Base-by-base conservation (phyloP, 371 early-diverging fungal genomes). In the Lichtheimia ornata region DNA sequence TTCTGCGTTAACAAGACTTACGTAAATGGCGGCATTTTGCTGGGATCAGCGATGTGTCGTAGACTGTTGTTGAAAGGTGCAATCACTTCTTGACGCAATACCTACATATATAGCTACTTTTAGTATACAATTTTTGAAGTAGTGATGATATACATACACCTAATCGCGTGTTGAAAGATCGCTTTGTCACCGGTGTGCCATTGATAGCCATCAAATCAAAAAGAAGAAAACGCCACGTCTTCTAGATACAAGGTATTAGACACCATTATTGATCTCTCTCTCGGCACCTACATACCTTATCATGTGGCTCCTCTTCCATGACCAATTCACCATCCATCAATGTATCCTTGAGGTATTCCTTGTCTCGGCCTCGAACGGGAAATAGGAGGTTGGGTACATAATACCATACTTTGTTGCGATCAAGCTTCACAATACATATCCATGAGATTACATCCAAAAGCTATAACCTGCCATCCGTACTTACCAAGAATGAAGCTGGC, bases 241-340 rank as follows among this genome's bases (percentile, higher is more conserved):
- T 80, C 84, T 86, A 35, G 58, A 6, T 50, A 60, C 44, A 25
- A 47, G 4, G 3, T 27, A 61, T 42, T 15, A 58, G 52, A 47
- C 5, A 47, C 47, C 1, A 47, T 17, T 9, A 47, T n/a, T 5
- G 11, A 47, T 17, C 18, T 18, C 28, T 24, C 49, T 25, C 18
- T n/a, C 6, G 15, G 47, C 18, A 22, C 18, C 43, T 44, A 24
- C 27, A 40, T 28, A 59, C 61, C 56, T 42, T 65, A 40, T 58
- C 53, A 24, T 45, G 49, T 25, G 63, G 25, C 20, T 65, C 61
- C 6, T 22, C 24, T 14, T 89, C 90, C 14, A 84, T 56, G 5
- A 91, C 83, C 35, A 93, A 71, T 71, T 92, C 91, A 27, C 93
- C 93, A 64, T 93, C 92, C 67, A 93, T 71, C 28, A 93, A 56